Evolutionary conservation across 345 rosid genomes (phyloP).

Genomic region (Brassica napus): DNA sequence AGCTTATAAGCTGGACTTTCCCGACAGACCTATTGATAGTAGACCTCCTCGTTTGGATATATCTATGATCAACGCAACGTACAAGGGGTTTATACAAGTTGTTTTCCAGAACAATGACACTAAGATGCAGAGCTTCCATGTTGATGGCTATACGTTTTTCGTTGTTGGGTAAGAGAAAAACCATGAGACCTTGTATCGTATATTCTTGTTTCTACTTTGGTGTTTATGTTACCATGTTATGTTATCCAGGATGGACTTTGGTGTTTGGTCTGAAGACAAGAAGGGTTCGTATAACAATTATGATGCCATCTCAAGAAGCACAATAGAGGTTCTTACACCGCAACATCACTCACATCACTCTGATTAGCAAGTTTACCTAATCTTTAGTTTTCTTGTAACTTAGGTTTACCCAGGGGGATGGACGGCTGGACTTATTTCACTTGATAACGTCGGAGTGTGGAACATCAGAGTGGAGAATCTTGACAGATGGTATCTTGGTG

Average conservation of each 20-base stretch:
- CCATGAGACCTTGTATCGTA: background rate
- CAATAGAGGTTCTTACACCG: background rate
- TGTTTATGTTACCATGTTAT: background rate
- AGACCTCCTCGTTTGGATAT: background rate
- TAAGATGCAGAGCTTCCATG: background rate
- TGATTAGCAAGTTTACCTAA: background rate
- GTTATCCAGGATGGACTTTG: background rate
- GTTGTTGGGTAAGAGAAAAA: background rate
- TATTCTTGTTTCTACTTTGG: background rate
- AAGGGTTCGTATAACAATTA: background rate
- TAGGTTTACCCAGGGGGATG: background rate
- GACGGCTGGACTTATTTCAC: background rate
- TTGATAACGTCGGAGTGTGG: background rate
- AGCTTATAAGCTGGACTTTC: background rate
- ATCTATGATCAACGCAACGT: background rate
- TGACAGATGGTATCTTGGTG: background rate
- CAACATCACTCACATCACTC: background rate
- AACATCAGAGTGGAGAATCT: background rate
- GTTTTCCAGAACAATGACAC: background rate
- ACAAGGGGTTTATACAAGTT: background rate
- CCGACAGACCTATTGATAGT: background rate
- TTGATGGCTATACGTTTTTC: background rate
- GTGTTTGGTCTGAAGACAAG: background rate
- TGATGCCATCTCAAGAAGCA: background rate
- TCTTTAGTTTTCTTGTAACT: background rate